Evolutionary conservation across 2,329 filamentous ascomycete species (phyloP), one percentile per base, ranked within the genome.

Genomic region (Leptosphaerulina australis): DNA sequence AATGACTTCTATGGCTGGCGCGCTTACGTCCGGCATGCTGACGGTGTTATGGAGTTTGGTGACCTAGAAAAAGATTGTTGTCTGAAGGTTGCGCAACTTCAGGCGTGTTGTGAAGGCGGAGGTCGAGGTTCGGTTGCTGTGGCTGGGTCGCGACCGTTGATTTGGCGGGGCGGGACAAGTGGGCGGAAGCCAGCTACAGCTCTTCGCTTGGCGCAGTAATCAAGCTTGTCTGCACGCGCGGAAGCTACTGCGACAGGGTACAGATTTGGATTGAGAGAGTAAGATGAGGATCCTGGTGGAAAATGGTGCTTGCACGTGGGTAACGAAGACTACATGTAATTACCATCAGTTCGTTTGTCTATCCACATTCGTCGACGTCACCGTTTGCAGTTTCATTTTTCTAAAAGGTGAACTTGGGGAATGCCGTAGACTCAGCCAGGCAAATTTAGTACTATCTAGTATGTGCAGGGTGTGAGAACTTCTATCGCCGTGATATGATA

Each of bases 21-120:
- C 51, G 70, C 75, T 67, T 58, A 77, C 75, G 66, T 78, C 76
- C 50, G 76, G 76, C 76, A 78, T 78, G 46, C 66, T 76, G 68
- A 34, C 49, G 33, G 45, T 38, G 35, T 34, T 20, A 38, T 25
- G 31, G 26, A n/a, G 25, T 41, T 24, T 10, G 36, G 29, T 11
- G 21, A 41, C 21, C 30, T n/a, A n/a, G n/a, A n/a, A 22, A 43
- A 37, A 26, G 25, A 26, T 35, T 38, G 29, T 20, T 22, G 34
- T 49, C 25, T 35, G 26, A 29, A 44, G 22, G 38, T 38, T 44
- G 41, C 52, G 58, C 55, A 50, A 62, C 50, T 49, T 49, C 43
- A 54, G 58, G 50, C 58, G 55, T 52, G 58, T 49, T 39, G 31
- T 15, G 29, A 44, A 43, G 47, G 55, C 44, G 48, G 54, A 38